Base-by-base conservation (phyloP, 1,284 basidiomycete genomes). In the Leccinum proximum region DNA sequence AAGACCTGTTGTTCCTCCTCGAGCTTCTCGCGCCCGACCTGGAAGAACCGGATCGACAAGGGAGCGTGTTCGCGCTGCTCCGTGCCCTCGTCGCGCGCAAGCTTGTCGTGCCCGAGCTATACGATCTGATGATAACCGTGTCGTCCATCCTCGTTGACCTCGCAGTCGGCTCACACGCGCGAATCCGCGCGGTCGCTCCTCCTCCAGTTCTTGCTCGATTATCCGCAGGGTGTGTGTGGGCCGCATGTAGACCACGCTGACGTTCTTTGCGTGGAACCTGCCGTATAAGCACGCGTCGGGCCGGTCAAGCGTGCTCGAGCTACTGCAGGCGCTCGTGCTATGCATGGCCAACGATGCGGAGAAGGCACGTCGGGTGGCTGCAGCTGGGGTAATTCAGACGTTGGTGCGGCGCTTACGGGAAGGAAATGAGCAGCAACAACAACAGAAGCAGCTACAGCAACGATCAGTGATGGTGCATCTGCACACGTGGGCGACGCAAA, bases 91-190 rank as follows among this genome's bases (percentile, higher is more conserved):
- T 99, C 18, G 82, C 90, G 4, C 88, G 96, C 38, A 93, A 92
- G 71, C 93, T 99, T 67, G 90, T 98, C 56, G 94, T 97, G 1
- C 93, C 94, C 1, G 97, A 99, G 77, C 91, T 99, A 61, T 99
- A 99, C 81, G 96, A 99, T 75, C 80, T 97, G 53, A 98, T 99
- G 96, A 93, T 95, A 68, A 90, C 90, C 68, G 89, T 99, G n/a
- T 89, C 94, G 2, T 91, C 95, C 72, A 88, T 98, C 72, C 90
- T 98, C 83, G 94, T 33, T 99, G 53, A 97, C 95, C 9, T 96
- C 87, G 70, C 97, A 99, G 77, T 94, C 94, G 11, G 77, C 88
- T 0, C 91, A 94, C 69, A 95, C 75, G 42, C 96, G 96, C 72
- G 96, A 97, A 73, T 86, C 93, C 1, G 97, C 94, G 71, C 90